Base-by-base conservation (phyloP, 2,329 filamentous ascomycete genomes). In the Phoma sp. region DNA sequence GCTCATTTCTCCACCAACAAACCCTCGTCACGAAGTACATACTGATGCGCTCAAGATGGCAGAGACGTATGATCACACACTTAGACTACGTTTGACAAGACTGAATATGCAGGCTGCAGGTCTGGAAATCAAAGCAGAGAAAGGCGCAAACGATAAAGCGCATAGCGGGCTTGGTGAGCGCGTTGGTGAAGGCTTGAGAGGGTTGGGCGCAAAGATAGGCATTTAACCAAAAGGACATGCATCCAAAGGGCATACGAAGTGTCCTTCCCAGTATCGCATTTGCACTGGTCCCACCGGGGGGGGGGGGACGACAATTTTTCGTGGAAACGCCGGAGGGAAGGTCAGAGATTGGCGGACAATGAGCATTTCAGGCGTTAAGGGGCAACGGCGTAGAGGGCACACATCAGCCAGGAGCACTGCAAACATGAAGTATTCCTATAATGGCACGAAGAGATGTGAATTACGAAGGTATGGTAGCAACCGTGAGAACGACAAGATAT, bases 41-140 rank as follows among this genome's bases (percentile, higher is more conserved):
- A 77, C 80, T 24, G 81, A 87, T 6, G 86, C 89, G 0, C 78
- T 96, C 22, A 79, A 85, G 18, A 86, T 86, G 53, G 85, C 91
- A 2, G 83, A 83, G 49, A 82, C 83, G 25, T 95, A 95, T 66
- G 87, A 93, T 67, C 83, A 84, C 44, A 88, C 91, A 58, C 86
- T 93, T 5, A 82, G 90, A 47, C 82, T 96, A 62, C 86, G 91
- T 38, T 80, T 98, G 47, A 81, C 93, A 47, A 86, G 89, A 41
- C 87, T 96, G 68, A 91, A 89, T 62, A 84, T 96, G 55, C 74
- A 87, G 4, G 84, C 87, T 25, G 89, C 91, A 0, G 89, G 90
- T 7, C 79, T 97, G 25, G 90, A 96, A 61, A 82, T 93, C 58
- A 60, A 62, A 30, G 55, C 51, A 11, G 63, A 70, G 4, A 75